Evolutionary conservation across 1,284 basidiomycete species (phyloP).

Genomic region (Chondrostereum purpureum): DNA sequence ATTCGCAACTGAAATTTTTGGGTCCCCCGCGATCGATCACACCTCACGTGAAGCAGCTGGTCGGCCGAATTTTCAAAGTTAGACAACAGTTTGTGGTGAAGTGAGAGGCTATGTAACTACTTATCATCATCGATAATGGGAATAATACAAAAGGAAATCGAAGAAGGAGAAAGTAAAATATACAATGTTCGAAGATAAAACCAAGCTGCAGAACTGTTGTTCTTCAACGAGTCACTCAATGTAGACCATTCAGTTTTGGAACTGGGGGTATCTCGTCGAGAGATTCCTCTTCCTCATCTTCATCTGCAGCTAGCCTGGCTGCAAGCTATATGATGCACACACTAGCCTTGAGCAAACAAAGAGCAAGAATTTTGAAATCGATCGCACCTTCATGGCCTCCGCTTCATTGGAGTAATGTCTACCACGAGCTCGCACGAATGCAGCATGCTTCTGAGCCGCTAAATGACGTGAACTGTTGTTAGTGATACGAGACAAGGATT

Average conservation of each 20-base stretch:
- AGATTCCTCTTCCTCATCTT: slow-evolving; percentile 50
- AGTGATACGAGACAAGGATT: slow-evolving; percentile 5
- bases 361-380: slow-evolving; percentile 8
- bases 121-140: no score
- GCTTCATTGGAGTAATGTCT: slow-evolving; percentile 89
- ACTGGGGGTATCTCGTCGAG: not conserved
- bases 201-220: no score
- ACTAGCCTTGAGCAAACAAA: not conserved
- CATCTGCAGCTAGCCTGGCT: slow-evolving; percentile 55
- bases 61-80: no score
- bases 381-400: slow-evolving; percentile 79
- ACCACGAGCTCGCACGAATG: slow-evolving; percentile 76
- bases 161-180: no score
- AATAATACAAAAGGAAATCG: no score
- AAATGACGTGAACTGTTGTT: slow-evolving; percentile 9
- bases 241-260: not conserved
- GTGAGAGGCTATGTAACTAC: no score
- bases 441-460: slow-evolving; percentile 80
- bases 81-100: no score
- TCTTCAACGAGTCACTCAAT: no score
- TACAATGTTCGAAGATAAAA: no score
- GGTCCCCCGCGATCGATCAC: no score
- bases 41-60: no score
- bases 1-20: no score
- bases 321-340: slow-evolving; percentile 44